Evolutionary conservation across 2,329 filamentous ascomycete species (phyloP), one percentile per base, ranked within the genome.

Genomic region (Colletotrichum sp.): DNA sequence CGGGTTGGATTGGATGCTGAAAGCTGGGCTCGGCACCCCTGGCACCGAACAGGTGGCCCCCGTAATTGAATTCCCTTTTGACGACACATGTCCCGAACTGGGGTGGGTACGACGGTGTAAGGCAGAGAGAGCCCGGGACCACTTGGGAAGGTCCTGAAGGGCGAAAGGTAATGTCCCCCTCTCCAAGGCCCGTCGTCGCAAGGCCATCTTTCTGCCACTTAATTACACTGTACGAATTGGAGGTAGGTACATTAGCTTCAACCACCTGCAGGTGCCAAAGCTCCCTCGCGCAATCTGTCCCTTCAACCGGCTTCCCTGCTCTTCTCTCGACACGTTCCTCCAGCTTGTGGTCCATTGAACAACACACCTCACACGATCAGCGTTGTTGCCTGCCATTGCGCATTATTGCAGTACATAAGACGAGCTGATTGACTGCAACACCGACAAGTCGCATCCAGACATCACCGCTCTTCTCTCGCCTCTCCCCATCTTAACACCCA

Each of bases 1-100:
- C 32, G 63, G 63, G 8, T 39, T 44, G 62, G 24, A 55, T 26
- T 48, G 39, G 39, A 48, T n/a, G n/a, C n/a, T 52, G 44, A 22
- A 22, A 52, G 44, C 44, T 52, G 44, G 44, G n/a, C 60, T 75
- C 32, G 70, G 44, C 34, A 68, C 63, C 73, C 63, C 69, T 68
- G 64, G 44, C 36, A 36, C 69, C 69, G 68, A 75, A 64, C 55
- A 72, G 63, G 39, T 57, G 55, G 68, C 64, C 22, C 73, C 74
- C 64, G 52, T 74, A 69, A 48, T 52, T 22, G 44, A 52, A 52
- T 68, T 75, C 28, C 72, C 48, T 64, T 75, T 77, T 78, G 70
- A 79, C 78, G 77, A 79, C 78, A 78, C 78, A 78, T 79, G 77
- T 79, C 78, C 77, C 77, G 44, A 73, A 75, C 22, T 55, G 59